Base-by-base conservation (phyloP, 345 rosid species). In the Lenwebbia sp. region DNA sequence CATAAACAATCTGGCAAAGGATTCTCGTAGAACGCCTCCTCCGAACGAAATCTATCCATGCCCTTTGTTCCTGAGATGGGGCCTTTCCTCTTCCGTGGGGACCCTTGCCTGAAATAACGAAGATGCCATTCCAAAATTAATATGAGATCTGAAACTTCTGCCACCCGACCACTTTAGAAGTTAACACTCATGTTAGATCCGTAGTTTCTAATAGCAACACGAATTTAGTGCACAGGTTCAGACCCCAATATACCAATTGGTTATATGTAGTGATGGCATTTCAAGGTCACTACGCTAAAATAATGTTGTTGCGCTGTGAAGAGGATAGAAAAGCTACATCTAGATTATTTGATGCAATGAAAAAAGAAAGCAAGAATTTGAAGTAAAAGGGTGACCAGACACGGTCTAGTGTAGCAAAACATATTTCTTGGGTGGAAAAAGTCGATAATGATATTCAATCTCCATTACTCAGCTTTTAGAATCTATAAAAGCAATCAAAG, bases 1-100 rank as follows among this genome's bases (percentile, higher is more conserved):
- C 99, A 97, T 85, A 96, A 92, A 92, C 99, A 97, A 60, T 96
- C 99, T 5, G 98, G 99, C 87, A 94, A 91, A 28, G 99, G 98
- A 83, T 97, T 97, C 85, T 89, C 99, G 37, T 97, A 97, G 90
- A 96, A 97, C 0, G 95, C 88, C 90, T 96, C 99, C 88, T 97
- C 99, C 1, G 99, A 95, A 6, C 96, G 98, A 53, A 90, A 94
- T 90, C 99, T 94, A 58, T 94, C 95, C 90, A 88, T 92, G 85
- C 98, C 99, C 90, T 89, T 96, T 44, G 99, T 93, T 92, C 98
- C 98, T 2, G 96, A 88, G 75, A 89, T 86, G 22, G 98, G 99
- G 37, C 99, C 99, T 87, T 93, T 96, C 88, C 98, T 92, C 90
- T 89, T 97, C 92, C 96, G 92, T 1, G 98, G 98, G 21, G 99